Conservation (phyloP, 2,329 filamentous ascomycete species). For the Talaromyces atroroseus region DNA sequence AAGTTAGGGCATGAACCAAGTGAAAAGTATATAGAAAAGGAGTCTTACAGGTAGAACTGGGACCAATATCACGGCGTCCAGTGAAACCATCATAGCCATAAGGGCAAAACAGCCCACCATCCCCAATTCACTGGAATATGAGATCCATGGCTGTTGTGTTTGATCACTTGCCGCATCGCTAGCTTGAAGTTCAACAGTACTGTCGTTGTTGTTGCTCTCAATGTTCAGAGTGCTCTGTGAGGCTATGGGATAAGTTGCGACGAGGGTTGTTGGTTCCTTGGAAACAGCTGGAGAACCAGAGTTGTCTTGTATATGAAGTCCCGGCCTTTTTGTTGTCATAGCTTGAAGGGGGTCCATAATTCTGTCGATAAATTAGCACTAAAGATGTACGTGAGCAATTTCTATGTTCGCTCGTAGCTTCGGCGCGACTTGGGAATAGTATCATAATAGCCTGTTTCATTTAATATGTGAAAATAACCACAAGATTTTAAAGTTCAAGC, state of each 20-base stretch:
- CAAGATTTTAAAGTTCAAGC: neutral
- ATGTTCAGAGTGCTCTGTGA: neutral
- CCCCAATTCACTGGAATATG: neutral
- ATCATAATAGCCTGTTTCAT: neutral
- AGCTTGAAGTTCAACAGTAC: constrained; percentile 1
- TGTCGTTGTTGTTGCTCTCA: neutral
- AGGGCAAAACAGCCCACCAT: constrained; percentile 11
- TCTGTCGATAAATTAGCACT: neutral
- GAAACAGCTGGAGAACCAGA: neutral
- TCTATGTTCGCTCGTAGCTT: neutral
- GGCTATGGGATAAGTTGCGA: neutral
- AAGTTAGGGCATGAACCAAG: neutral
- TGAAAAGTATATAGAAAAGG: neutral
- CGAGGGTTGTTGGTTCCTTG: neutral
- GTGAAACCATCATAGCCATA: constrained; percentile 8
- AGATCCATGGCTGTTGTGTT: neutral
- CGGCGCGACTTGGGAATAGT: neutral
- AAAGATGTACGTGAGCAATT: neutral
- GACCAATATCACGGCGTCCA: constrained; percentile 10
- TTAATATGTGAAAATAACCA: neutral
- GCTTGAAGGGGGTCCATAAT: neutral
- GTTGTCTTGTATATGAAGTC: neutral
- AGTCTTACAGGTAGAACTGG: constrained; percentile 6
- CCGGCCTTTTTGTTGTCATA: neutral
- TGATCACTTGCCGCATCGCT: neutral